Evolutionary conservation across 306 rosid genomes (phyloP), one percentile per base, ranked within the genome.

Genomic region (Aeschynomene evenia): DNA sequence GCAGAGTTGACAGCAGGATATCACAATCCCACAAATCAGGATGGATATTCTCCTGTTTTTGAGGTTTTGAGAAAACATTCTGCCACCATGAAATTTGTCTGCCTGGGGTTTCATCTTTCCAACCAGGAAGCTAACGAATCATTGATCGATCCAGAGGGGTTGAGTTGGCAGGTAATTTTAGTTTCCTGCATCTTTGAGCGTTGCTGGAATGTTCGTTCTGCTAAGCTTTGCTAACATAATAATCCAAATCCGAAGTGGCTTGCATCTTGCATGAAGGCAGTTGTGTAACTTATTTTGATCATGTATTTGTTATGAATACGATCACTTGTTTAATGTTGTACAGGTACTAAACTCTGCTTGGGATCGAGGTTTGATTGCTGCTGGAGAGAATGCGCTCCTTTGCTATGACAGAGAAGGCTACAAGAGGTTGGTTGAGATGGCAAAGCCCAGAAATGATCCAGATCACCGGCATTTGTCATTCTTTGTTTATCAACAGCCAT

Each of bases 1-100:
- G 96, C 99, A 5, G 99, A 94, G 84, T 76, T 94, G 80, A 94
- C 97, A 29, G 87, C 99, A 39, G 99, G 99, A 78, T 94, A 87
- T 77, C 88, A 88, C 83, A 94, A 94, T 72, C 92, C 99, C 4
- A 82, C 88, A 39, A 88, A 94, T 81, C 97, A 85, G 81, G 92
- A 94, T 89, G 99, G 99, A 18, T 94, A 91, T 67, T 83, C 92
- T 71, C 88, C 95, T 8, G 79, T 94, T 73, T 88, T 94, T 72
- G 97, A 88, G 77, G 85, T 91, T 83, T 83, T 94, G 72, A 87
- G 71, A 81, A 94, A 87, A 68, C 87, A 88, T 52, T 79, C 74
- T 1, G 99, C 78, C 75, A 88, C 83, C 7, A 70, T 94, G 74
- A 94, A 94, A 68, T 86, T 94, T 72, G 90, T 87, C 72, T 90